Conservation (phyloP, 495 filamentous ascomycete genomes). For the Penicillium macrosclerotiorum region DNA sequence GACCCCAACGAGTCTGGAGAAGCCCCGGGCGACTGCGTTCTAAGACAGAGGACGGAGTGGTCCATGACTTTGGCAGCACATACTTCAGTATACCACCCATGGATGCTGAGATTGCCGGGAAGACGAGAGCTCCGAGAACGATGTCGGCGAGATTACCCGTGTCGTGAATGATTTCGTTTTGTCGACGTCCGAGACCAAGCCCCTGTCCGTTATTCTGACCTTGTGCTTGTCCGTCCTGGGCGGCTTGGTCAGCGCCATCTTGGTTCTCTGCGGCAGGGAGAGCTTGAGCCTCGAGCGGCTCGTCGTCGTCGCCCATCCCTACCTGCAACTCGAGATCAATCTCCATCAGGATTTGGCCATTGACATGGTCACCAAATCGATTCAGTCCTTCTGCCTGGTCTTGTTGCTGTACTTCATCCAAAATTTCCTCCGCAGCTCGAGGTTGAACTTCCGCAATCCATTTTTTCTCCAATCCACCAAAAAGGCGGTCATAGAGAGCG, state of each 20-base stretch:
- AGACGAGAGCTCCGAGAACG: constrained; percentile 60
- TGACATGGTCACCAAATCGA: constrained; percentile 37
- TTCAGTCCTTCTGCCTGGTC: constrained; percentile 40
- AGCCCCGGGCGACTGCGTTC: constrained; percentile 52
- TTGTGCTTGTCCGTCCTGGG: constrained; percentile 28
- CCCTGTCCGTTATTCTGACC: constrained; percentile 27
- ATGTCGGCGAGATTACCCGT: constrained; percentile 53
- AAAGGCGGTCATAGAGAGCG: constrained; percentile 61
- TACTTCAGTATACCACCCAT: constrained; percentile 68
- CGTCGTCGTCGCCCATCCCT: constrained; percentile 40
- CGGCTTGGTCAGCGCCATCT: constrained; percentile 19
- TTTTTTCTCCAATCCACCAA: constrained; percentile 58
- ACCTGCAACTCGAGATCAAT: constrained; percentile 43
- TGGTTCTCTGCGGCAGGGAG: constrained; percentile 16
- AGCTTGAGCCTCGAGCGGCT: constrained; percentile 16
- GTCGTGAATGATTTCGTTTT: constrained; percentile 48
- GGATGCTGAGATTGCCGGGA: constrained; percentile 59
- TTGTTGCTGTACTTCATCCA: constrained; percentile 44
- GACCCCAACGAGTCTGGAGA: constrained; percentile 72
- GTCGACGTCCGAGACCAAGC: constrained; percentile 35
- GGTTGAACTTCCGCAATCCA: constrained; percentile 68
- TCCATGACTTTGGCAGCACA: constrained; percentile 62
- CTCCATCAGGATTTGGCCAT: constrained; percentile 45
- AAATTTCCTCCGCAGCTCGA: constrained; percentile 50
- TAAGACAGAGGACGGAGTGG: constrained; percentile 40